phyloP scores from a whole-genome alignment of 805 yeast genomes.

The Metschnikowia colocasiae region DNA sequence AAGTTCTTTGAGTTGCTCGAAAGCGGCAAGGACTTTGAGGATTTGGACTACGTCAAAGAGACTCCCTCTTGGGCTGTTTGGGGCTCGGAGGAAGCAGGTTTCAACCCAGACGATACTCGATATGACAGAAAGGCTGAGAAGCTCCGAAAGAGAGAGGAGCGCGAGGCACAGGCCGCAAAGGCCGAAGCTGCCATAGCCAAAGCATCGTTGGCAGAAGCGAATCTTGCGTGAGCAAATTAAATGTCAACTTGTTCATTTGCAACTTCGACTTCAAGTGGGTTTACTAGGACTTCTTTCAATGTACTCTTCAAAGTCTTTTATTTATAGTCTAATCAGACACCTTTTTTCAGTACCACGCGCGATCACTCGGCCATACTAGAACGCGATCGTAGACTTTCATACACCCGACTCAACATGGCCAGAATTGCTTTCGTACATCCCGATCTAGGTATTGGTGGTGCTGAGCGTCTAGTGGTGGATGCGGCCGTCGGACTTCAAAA shows the following conservation, averaged over 20 bases:
- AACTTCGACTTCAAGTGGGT: neutral
- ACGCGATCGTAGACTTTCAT: neutral
- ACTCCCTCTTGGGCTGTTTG: constrained; percentile 92
- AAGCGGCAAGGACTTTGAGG: constrained; percentile 63
- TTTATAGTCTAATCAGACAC: neutral
- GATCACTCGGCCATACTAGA: neutral
- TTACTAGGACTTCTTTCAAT: neutral
- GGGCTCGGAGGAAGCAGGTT: constrained; percentile 83
- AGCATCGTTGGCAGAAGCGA: constrained; percentile 4
- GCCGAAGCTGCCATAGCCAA: constrained; percentile 8
- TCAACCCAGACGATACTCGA: constrained; percentile 79
- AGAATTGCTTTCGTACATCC: constrained; percentile 89
- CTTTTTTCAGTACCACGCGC: neutral
- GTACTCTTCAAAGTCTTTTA: neutral
- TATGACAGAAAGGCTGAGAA: constrained; percentile 62
- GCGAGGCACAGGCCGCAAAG: constrained; percentile 26
- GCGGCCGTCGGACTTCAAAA: constrained; percentile 85
- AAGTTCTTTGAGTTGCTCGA: constrained; percentile 68
- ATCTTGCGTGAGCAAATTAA: neutral
- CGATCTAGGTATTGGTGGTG: constrained; percentile 96
- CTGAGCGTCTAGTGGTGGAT: constrained; percentile 95
- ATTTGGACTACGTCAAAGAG: constrained; percentile 73
- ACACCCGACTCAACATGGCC: constrained; percentile 8
- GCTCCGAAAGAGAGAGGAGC: constrained; percentile 42
- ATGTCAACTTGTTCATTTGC: neutral